Evolutionary conservation across 1,139 yeast species (phyloP).

Genomic region (Tardiomyces digboiensis): DNA sequence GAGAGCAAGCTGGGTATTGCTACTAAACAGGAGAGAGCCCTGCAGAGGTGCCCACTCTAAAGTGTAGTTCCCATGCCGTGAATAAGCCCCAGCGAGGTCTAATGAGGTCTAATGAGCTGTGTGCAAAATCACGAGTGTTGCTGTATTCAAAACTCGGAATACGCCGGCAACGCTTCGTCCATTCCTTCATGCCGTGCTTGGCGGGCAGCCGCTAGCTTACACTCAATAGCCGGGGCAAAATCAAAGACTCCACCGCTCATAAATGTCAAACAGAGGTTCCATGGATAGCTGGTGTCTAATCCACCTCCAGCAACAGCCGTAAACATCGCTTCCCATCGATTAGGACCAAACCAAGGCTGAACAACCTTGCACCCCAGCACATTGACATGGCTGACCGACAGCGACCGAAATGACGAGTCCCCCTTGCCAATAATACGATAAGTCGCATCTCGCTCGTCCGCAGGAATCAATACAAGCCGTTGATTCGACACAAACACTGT

Average conservation of each 20-base stretch:
- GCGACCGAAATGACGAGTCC: conserved; percentile 18
- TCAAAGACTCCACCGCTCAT: conserved; percentile 26
- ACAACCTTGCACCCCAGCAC: conserved; percentile 14
- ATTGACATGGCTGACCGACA: conserved; percentile 13
- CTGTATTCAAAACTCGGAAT: background rate
- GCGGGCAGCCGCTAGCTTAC: background rate
- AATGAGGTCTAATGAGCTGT: no score
- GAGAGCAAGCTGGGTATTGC: no score
- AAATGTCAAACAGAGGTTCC: conserved; percentile 19
- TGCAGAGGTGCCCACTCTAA: no score
- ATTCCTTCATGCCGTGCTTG: background rate
- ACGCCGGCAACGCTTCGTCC: background rate
- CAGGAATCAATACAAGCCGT: conserved; percentile 12
- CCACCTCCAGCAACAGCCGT: conserved; percentile 13
- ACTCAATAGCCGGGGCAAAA: conserved; percentile 8
- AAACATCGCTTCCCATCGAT: conserved; percentile 20
- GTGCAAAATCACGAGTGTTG: background rate
- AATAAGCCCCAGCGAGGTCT: no score
- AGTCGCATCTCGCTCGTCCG: conserved; percentile 7
- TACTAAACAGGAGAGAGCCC: no score
- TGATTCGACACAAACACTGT: conserved; percentile 9
- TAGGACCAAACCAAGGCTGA: conserved; percentile 31
- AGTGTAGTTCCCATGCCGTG: no score
- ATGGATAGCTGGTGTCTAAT: conserved; percentile 17
- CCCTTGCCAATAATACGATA: conserved; percentile 21